phyloP scores from a whole-genome alignment of 352 stramenopile genomes.

The Thalassiosira ordinaria region DNA sequence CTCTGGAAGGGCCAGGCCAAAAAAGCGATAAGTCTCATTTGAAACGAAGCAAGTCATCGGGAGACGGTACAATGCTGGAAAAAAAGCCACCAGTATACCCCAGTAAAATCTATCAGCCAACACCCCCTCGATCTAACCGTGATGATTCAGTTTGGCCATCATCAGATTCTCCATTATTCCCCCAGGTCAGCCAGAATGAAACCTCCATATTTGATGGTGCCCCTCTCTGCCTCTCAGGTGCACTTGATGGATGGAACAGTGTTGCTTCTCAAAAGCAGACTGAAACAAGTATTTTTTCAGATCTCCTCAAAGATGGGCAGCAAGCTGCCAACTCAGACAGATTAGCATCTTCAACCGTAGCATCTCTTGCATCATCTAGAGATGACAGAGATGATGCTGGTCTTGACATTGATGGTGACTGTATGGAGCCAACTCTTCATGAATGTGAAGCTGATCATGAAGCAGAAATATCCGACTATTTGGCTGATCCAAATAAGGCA shows the following conservation, averaged over 20 bases:
- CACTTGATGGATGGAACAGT: slow-evolving; percentile 46
- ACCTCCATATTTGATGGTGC: slow-evolving; percentile 49
- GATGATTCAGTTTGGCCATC: slow-evolving; percentile 24
- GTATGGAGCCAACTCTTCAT: background rate
- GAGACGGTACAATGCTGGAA: slow-evolving; percentile 10
- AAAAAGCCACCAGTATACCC: slow-evolving; percentile 14
- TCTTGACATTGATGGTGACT: slow-evolving; percentile 45
- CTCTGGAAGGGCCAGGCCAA: background rate
- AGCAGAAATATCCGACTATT: slow-evolving; percentile 4
- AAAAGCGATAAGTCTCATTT: slow-evolving; percentile 1
- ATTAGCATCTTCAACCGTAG: slow-evolving; percentile 74
- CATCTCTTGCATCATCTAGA: slow-evolving; percentile 79
- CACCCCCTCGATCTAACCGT: slow-evolving; percentile 8
- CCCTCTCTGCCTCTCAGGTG: slow-evolving; percentile 39
- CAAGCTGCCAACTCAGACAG: slow-evolving; percentile 14
- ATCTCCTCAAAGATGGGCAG: slow-evolving; percentile 60
- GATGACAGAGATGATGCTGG: slow-evolving; percentile 30
- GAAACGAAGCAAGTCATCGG: slow-evolving; percentile 42
- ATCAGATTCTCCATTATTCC: slow-evolving; percentile 32
- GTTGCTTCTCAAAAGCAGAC: slow-evolving; percentile 44
- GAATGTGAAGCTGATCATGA: slow-evolving; percentile 9
- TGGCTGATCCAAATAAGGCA: slow-evolving; percentile 21
- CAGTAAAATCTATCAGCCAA: slow-evolving; percentile 14
- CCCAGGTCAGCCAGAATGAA: slow-evolving; percentile 28
- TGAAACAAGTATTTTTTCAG: slow-evolving; percentile 68